Conservation (phyloP, 1,139 yeast genomes). For the Candida sanyaensis region DNA sequence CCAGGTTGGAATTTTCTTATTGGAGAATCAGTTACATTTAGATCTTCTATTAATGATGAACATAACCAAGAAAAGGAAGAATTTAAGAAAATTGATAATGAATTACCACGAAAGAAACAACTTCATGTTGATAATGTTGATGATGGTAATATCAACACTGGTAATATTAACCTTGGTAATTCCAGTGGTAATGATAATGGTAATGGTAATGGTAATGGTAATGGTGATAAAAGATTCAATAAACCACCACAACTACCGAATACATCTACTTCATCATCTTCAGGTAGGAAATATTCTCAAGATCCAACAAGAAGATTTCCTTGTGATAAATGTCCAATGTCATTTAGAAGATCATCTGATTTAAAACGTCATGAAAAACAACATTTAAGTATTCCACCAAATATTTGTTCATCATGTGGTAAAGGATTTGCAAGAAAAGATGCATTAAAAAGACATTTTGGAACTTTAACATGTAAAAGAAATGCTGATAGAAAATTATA, state of each 20-base stretch:
- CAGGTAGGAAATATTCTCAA: constrained; percentile 1
- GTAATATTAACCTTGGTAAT: too few species aligned
- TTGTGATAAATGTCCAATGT: constrained; percentile 52
- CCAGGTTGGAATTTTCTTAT: constrained; percentile 41
- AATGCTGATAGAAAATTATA: constrained; percentile 55
- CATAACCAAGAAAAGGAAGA: constrained; percentile 8
- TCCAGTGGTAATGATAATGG: too few species aligned
- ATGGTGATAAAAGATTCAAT: not conserved
- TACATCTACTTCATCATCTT: not conserved
- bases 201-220: too few species aligned
- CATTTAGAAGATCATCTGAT: constrained; percentile 64
- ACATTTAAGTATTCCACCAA: constrained; percentile 59
- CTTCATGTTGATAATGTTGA: constrained; percentile 3
- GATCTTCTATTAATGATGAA: not conserved
- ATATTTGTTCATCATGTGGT: constrained; percentile 72
- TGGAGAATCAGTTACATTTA: constrained; percentile 23
- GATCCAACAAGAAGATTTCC: constrained; percentile 36
- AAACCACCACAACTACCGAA: not conserved
- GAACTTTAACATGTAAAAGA: constrained; percentile 71
- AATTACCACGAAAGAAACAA: constrained; percentile 8
- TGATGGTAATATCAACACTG: too few species aligned
- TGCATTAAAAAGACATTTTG: constrained; percentile 72
- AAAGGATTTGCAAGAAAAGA: constrained; percentile 84
- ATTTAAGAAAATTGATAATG: too few species aligned
- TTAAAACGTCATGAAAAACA: constrained; percentile 67